Evolutionary conservation across 1,284 basidiomycete species (phyloP).

Genomic region (Cryptococcus maquisensis): DNA sequence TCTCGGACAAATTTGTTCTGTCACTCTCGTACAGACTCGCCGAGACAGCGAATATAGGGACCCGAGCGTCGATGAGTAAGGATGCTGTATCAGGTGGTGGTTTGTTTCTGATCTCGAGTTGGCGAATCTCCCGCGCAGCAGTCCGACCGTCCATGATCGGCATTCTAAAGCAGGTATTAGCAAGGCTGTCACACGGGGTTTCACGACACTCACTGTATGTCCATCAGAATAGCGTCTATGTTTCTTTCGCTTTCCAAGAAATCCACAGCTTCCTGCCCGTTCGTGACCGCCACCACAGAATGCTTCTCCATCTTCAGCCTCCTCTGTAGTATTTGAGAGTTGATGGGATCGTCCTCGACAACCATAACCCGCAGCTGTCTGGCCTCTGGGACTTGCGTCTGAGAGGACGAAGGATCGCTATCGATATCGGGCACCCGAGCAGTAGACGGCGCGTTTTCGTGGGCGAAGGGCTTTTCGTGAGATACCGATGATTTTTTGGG

Average conservation of each 20-base stretch:
- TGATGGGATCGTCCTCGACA: constrained; percentile 71
- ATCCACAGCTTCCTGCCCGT: constrained; percentile 73
- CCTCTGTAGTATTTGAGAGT: constrained; percentile 68
- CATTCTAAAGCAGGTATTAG: constrained; percentile 57
- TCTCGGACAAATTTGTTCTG: constrained; percentile 57
- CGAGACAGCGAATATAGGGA: constrained; percentile 80
- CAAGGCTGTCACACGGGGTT: neutral
- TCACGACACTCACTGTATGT: constrained; percentile 62
- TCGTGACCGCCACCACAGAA: constrained; percentile 62
- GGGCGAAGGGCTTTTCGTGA: no score
- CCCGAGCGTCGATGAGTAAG: constrained; percentile 59
- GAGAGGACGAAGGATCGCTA: neutral
- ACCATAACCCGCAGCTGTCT: constrained; percentile 59
- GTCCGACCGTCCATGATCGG: constrained; percentile 75
- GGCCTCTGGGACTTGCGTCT: constrained; percentile 9
- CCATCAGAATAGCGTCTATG: constrained; percentile 74
- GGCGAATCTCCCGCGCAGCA: constrained; percentile 64
- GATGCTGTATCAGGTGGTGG: constrained; percentile 10
- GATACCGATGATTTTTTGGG: neutral
- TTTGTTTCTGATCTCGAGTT: constrained; percentile 52
- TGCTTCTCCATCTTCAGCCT: constrained; percentile 66
- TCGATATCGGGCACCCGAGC: neutral
- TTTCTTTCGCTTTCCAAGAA: constrained; percentile 57
- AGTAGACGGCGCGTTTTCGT: neutral
- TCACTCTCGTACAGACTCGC: constrained; percentile 68